A percentile compares a stretch with the other conserved stretches of the same genome.
phyloP scores from a whole-genome alignment of 2,329 filamentous ascomycete species.

The Zasmidium cellare region DNA sequence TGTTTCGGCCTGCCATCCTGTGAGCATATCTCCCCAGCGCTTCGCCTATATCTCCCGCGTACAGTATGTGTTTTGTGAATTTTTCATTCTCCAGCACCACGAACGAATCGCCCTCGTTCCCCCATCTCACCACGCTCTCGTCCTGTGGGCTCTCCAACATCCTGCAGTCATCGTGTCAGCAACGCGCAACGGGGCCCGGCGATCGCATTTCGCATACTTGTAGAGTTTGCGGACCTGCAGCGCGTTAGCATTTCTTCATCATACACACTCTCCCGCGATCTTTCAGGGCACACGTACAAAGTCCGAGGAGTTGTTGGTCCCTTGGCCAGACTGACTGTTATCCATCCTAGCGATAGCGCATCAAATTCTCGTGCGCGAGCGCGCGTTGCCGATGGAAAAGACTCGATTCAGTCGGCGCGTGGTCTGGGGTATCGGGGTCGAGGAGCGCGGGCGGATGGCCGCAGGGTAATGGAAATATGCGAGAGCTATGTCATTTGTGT shows the following conservation, averaged over 20 bases:
- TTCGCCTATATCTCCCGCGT: neutral
- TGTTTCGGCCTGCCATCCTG: slow-evolving; percentile 63
- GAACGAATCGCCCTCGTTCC: slow-evolving; percentile 90
- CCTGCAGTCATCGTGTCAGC: slow-evolving; percentile 47
- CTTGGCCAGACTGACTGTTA: slow-evolving; percentile 36
- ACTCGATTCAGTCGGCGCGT: neutral
- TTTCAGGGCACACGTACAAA: slow-evolving; percentile 67
- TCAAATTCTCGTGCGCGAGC: slow-evolving; percentile 1
- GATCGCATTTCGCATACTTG: slow-evolving; percentile 66
- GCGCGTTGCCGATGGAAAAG: neutral
- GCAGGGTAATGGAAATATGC: slow-evolving; percentile 1
- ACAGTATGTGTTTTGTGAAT: slow-evolving; percentile 91
- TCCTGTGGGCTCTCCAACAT: slow-evolving; percentile 97
- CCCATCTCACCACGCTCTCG: slow-evolving; percentile 91
- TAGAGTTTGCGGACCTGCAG: slow-evolving; percentile 92
- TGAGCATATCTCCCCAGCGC: neutral
- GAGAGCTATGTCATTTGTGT: slow-evolving; percentile 7
- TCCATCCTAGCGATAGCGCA: slow-evolving; percentile 41
- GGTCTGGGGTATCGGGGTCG: neutral
- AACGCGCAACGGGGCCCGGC: neutral
- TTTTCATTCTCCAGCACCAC: slow-evolving; percentile 98
- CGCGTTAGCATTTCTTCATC: slow-evolving; percentile 3
- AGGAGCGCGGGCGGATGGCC: slow-evolving; percentile 1
- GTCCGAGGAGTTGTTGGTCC: slow-evolving; percentile 83
- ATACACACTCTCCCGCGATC: neutral